Conservation (phyloP, 1,284 basidiomycete genomes). For the Cutaneotrichosporon daszewskae region DNA sequence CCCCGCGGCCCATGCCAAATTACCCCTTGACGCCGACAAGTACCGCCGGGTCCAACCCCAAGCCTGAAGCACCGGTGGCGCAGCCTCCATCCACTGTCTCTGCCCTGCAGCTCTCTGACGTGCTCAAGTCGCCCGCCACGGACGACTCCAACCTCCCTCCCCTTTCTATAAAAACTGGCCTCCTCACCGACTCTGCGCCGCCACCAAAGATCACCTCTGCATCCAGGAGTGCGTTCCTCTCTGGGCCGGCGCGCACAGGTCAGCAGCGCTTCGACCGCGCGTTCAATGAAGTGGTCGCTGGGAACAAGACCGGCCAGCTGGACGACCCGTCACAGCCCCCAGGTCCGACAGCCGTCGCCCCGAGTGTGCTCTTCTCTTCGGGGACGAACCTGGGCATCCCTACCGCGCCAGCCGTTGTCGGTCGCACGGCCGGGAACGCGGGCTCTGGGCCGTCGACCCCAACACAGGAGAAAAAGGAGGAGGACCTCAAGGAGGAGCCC, state of each 20-base stretch:
- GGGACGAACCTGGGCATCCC: conserved; percentile 37
- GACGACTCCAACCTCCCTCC: conserved; percentile 13
- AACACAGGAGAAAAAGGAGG: too few relatives aligned
- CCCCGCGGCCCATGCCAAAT: conserved; percentile 25
- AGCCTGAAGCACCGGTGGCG: conserved; percentile 2
- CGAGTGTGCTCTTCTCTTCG: conserved; percentile 38
- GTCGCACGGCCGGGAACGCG: too few relatives aligned
- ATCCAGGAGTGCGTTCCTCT: conserved; percentile 28
- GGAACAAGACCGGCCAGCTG: conserved; percentile 36
- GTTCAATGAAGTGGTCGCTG: conserved; percentile 45
- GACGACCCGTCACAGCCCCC: conserved; percentile 18
- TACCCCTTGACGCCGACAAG: conserved; percentile 33
- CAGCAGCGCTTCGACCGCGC: conserved; percentile 39
- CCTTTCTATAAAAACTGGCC: conserved; percentile 21
- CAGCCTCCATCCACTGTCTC: conserved; percentile 15
- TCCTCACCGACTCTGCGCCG: conserved; percentile 32
- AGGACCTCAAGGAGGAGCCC: conserved; percentile 9
- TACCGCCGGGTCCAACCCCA: background rate
- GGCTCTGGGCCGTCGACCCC: too few relatives aligned
- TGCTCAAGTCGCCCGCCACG: conserved; percentile 36
- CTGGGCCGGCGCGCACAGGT: conserved; percentile 16
- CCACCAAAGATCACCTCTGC: conserved; percentile 37
- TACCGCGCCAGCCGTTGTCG: conserved; percentile 28
- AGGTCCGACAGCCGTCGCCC: conserved; percentile 38
- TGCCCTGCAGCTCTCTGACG: conserved; percentile 40